Evolutionary conservation across 2,329 filamentous ascomycete genomes (phyloP), one percentile per base, ranked within the genome.

Genomic region (Acarospora socialis): DNA sequence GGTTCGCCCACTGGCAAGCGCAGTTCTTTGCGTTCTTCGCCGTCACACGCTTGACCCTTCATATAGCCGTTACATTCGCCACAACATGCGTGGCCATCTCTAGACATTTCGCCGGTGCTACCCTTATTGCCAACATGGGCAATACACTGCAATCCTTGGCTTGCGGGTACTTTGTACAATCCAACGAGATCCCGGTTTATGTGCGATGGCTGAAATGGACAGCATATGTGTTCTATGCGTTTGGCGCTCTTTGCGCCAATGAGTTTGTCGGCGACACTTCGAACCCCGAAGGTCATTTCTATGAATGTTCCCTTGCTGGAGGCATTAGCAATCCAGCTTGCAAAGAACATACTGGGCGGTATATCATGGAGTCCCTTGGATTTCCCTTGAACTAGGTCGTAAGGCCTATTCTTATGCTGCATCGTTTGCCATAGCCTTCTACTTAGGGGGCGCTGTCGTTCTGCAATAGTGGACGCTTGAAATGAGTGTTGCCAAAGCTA

Each of bases 91-190:
- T 86, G 3, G 66, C 72, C 1, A 56, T 77, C 0, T 68, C 69
- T 0, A 60, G 80, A 27, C 65, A 74, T 39, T 84, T 86, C 47
- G 66, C 78, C 0, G 72, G 72, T 0, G 78, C 79, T 1, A 79
- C 73, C 45, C 49, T 86, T 15, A 73, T 82, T 28, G 77, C 71
- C 7, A 86, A 86, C 43, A 54, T 84, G 28, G 68, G 65, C 0
- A 84, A 75, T 43, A 86, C 80, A 0, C 42, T 84, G 13, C 80
- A 86, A 47, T 77, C 69, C 2, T 72, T 83, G 59, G 73, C 73
- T 0, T 82, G 78, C 40, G 80, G 80, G 1, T 83, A 77, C 51
- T 84, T 86, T 42, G 71, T 84, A 9, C 78, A 84, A 49, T 64
- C 66, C 7, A 71, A 80, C 32, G 72, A 74, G 4, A 79, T 86